Evolutionary conservation across 2,329 filamentous ascomycete genomes (phyloP), one percentile per base, ranked within the genome.

Genomic region (Penicillium sp.): DNA sequence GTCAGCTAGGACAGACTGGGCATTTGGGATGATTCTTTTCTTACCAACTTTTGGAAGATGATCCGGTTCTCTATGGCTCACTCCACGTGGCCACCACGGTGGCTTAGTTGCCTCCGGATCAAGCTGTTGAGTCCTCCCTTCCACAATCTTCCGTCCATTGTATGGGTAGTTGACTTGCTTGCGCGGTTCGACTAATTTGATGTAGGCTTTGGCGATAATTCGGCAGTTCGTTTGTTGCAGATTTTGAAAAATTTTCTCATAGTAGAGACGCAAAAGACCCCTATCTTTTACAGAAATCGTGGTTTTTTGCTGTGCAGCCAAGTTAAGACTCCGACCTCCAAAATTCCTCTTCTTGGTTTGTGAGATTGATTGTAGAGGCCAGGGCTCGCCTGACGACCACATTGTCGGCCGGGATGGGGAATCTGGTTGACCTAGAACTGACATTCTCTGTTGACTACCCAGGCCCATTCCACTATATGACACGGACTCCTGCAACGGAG

Each of bases 121-220:
- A 11, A 70, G 57, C 48, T 71, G 65, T 37, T 67, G 66, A 6
- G 68, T 65, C n/a, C 55, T 55, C 5, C 70, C 70, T 10, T 61
- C 63, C n/a, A 71, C 61, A n/a, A 67, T 64, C 46, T 70, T 72
- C 31, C 68, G 63, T 30, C 70, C 70, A 50, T 72, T 73, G 51
- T 73, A 73, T 9, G 70, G 70, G 37, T 69, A 71, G 41, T 72
- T 71, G 28, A 70, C 70, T 54, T 73, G 70, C 37, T 73, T 73
- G 33, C 70, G 68, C 14, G 70, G 70, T 55, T 73, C 70, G 5
- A 73, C 66, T n/a, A 71, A 53, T 53, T 72, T 73, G 58, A 73
- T 63, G 51, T 69, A 73, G 42, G 70, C 70, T 44, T 73, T 72
- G 14, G 70, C 70, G 5, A 73, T 58, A 8, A 70, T 65, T 17